Evolutionary conservation across 331 rosid genomes (phyloP), one percentile per base, ranked within the genome.

Genomic region (Erythrophleum ivorense): DNA sequence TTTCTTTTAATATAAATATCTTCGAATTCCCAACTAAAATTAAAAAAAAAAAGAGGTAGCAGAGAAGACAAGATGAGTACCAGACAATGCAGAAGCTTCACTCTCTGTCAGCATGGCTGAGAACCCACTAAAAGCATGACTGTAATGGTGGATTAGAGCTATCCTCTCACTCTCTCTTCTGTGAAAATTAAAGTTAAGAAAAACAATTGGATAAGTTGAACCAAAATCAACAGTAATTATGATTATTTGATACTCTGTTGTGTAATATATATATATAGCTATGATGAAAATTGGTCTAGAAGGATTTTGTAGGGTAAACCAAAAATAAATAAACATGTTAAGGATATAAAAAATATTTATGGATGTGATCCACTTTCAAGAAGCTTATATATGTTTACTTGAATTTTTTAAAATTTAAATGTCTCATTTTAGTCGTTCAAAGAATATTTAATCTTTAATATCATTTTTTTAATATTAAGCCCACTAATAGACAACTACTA

Each of bases 61-160:
- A 70, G 60, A 82, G 31, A 59, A 18, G 24, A 34, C 24, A 15
- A 85, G 70, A 57, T 66, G 13, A 82, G 9, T 88, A 91, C 98
- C 97, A 65, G 98, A 89, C 34, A 95, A 80, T 54, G 84, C 65
- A 54, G 98, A 89, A 86, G 98, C 98, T 88, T 95, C 97, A 78
- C 24, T 77, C 70, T 87, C 87, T 68, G 98, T 95, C 67, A 95
- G 92, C 94, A 93, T 85, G 76, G 98, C 97, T 52, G 96, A 93
- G 84, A 95, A 95, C 10, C 98, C 98, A 86, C 86, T 90, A 38
- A 95, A 86, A 79, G 98, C 96, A 88, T 93, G 92, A 59, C 66
- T 80, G 68, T 86, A 95, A 63, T 88, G 93, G 82, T 95, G 98
- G 70, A 87, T 85, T 38, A 91, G 71, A 72, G 80, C 67, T 69